Evolutionary conservation across 768 basidiomycete species (phyloP).

Genomic region (Clavaria fumosa): DNA sequence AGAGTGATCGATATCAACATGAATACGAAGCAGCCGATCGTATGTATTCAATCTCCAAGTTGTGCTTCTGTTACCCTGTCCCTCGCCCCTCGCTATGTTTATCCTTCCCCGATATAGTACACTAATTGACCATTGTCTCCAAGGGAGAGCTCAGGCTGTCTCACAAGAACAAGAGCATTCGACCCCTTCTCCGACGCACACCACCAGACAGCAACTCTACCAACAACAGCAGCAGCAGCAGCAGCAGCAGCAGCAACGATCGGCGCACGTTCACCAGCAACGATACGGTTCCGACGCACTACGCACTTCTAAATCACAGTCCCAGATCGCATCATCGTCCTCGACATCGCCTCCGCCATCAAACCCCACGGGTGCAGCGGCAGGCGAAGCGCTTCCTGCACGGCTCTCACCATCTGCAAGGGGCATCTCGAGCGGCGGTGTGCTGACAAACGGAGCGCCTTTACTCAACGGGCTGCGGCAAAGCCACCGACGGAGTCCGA

Average conservation of each 20-base stretch:
- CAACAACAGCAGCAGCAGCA: no score
- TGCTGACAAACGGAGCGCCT: slow-evolving; percentile 3
- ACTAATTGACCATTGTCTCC: no score
- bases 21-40: slow-evolving; percentile 28
- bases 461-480: slow-evolving; percentile 22
- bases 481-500: slow-evolving; percentile 60
- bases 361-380: no score
- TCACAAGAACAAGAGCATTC: slow-evolving; percentile 11
- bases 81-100: no score
- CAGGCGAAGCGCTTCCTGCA: slow-evolving; percentile 13
- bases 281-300: slow-evolving; percentile 69
- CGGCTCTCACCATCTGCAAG: slow-evolving; percentile 22
- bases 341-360: slow-evolving; percentile 6
- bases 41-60: no score
- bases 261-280: no score
- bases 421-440: slow-evolving; percentile 10
- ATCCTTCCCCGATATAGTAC: no score
- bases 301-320: slow-evolving; percentile 29
- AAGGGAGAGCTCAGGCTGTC: slow-evolving; percentile 7
- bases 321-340: slow-evolving; percentile 32
- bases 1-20: slow-evolving; percentile 22
- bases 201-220: no score
- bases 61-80: no score
- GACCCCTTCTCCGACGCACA: slow-evolving; percentile 35
- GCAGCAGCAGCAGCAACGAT: no score